Evolutionary conservation across 2,329 filamentous ascomycete species (phyloP), one percentile per base, ranked within the genome.

Genomic region (Sphaerulina vaccinii): DNA sequence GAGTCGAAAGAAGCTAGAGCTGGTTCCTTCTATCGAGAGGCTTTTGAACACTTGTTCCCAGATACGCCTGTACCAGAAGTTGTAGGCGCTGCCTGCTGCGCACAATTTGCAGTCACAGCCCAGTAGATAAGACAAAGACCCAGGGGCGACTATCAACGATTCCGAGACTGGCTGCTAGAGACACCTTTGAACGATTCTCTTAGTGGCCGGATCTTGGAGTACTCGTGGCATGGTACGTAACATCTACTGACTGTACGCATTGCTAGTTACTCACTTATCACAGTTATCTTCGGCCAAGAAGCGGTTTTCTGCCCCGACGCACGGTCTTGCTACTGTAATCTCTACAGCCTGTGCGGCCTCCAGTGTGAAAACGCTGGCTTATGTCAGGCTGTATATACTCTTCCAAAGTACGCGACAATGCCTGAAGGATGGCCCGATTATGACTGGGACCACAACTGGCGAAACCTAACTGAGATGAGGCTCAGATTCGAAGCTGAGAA

Each of bases 181-280:
- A 80, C 78, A 0, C 59, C 69, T 0, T 56, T 81, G 38, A 62
- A 63, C 1, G 78, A 81, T 65, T 71, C 70, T 33, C 67, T 79
- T 24, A 78, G 75, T 55, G 79, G 79, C 3, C 65, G 78, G n/a
- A 72, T 82, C 3, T 71, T 81, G 65, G 79, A 82, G 55, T 82
- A 81, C 62, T 75, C 73, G 1, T 82, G 79, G 79, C 79, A 81
- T 54, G 79, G 75, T 79, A 73, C 60, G 75, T 44, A 5, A 15
- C 21, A 18, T 15, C 10, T 13, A 43, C 3, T 11, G n/a, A 23
- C 13, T 15, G 19, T 39, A 16, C 10, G 3, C 16, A 5, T 11
- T 24, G 3, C 23, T 22, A 5, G 3, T 22, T 41, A 10, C 13
- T 6, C 5, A 8, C 5, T 41, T 3, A 10, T 19, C 24, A 8